Base-by-base conservation (phyloP, 192 early-diverging fungal genomes). In the Rhizophlyctis rosea region DNA sequence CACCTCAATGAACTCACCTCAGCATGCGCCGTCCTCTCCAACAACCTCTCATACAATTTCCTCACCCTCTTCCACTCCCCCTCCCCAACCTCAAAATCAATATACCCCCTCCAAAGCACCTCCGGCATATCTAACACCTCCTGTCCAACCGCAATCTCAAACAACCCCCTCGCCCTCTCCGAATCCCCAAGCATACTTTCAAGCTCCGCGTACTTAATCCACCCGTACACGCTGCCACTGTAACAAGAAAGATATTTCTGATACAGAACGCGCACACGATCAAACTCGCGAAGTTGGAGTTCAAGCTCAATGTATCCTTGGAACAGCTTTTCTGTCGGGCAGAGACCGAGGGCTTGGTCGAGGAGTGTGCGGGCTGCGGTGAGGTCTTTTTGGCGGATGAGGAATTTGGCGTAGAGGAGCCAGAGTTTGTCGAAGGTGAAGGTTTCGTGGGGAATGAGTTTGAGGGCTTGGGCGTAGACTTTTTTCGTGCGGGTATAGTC, bases 391-490 rank as follows among this genome's bases (percentile, higher is more conserved):
- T 51, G 79, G 23, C 97, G 87, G 57, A 96, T 81, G 56, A 95
- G 86, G 67, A 96, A 98, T 65, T 92, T 88, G 24, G 93, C 95
- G 72, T 92, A 96, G 25, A 91, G 73, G 13, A 95, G 76, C 97
- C 97, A 99, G 51, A 98, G 83, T 71, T 99, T 99, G 35, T 87
- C 94, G 80, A 99, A 98, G 7, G 95, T 99, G 62, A 99, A 98
- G 27, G 59, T 70, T 65, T 90, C 87, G 75, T 99, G 97, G 13
- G 97, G 97, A 55, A 99, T 86, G 11, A 95, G 60, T 11, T 88
- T 82, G 29, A 96, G 67, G 59, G 90, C 92, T 36, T 87, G 78
- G 35, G 79, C 64, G 66, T 98, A 99, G 23, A 99, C 88, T 47
- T 89, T 74, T 13, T 90, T 82, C 1, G 97, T 85, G 0, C 94